These are phyloP conservation scores for Blastomyces parvus DNA, from an alignment of 2,329 filamentous ascomycete species.

Conservation along the genomic window DNA sequence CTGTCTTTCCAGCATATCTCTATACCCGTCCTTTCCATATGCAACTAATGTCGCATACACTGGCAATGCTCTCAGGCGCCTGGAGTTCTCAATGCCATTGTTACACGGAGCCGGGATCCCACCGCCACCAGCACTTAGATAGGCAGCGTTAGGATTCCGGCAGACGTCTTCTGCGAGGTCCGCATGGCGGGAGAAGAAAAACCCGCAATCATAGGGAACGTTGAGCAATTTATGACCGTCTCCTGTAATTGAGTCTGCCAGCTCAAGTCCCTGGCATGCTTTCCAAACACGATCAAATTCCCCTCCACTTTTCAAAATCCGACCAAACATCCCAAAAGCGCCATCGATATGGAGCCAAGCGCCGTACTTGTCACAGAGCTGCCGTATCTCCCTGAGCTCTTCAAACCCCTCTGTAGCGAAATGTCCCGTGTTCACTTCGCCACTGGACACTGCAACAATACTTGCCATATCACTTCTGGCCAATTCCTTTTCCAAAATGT, in stretches of 20 bases:
- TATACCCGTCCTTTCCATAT: slow-evolving; percentile 62
- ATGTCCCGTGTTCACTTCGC: slow-evolving; percentile 82
- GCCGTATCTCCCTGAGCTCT: slow-evolving; percentile 55
- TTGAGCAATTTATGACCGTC: slow-evolving; percentile 92
- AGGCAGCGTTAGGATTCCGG: slow-evolving; percentile 75
- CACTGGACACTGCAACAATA: slow-evolving; percentile 71
- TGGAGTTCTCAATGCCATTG: slow-evolving; percentile 81
- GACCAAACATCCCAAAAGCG: slow-evolving; percentile 76
- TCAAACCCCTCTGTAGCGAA: slow-evolving; percentile 55
- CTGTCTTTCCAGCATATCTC: slow-evolving; percentile 61
- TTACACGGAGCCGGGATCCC: slow-evolving; percentile 71
- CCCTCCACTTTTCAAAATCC: slow-evolving; percentile 47
- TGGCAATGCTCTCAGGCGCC: slow-evolving; percentile 81
- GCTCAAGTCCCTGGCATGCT: slow-evolving; percentile 56
- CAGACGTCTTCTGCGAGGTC: slow-evolving; percentile 56
- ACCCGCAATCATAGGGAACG: slow-evolving; percentile 85
- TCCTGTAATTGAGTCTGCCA: slow-evolving; percentile 78
- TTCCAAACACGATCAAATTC: slow-evolving; percentile 43
- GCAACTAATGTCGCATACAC: slow-evolving; percentile 71
- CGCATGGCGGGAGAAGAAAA: slow-evolving; percentile 67
- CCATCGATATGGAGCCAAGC: slow-evolving; percentile 89
- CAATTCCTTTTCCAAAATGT: slow-evolving; percentile 53
- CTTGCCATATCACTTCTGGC: slow-evolving; percentile 47
- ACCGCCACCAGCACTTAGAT: slow-evolving; percentile 46
- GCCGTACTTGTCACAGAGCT: slow-evolving; percentile 59